A percentile compares a stretch with the other conserved stretches of the same genome.
Conservation (phyloP, 1,284 basidiomycete species). For the Athelia sp. region DNA sequence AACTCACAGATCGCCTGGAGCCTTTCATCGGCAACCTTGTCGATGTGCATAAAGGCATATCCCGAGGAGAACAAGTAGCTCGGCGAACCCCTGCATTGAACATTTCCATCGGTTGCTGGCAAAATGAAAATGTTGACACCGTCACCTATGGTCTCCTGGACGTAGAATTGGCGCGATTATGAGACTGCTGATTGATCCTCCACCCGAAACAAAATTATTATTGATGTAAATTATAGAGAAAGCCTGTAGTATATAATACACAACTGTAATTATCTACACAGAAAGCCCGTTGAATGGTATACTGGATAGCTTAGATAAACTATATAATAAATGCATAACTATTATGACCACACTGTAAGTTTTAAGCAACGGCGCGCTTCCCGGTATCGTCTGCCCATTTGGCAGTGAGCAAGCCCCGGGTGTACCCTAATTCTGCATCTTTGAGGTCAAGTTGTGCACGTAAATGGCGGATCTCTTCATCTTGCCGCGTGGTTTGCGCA, state of each 20-base stretch:
- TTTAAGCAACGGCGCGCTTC: background rate
- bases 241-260: too few species aligned
- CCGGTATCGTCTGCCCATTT: slow-evolving; percentile 1
- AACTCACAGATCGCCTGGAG: slow-evolving; percentile 33
- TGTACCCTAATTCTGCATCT: background rate
- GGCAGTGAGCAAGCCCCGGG: background rate
- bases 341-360: too few species aligned
- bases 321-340: too few species aligned
- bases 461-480: background rate
- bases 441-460: background rate
- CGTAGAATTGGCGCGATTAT: background rate
- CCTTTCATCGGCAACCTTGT: slow-evolving; percentile 40
- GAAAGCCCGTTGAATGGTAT: too few species aligned
- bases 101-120: slow-evolving; percentile 27
- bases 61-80: slow-evolving; percentile 3
- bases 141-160: background rate
- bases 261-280: too few species aligned
- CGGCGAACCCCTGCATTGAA: slow-evolving; percentile 29
- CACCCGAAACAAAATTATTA: background rate
- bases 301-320: too few species aligned
- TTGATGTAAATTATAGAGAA: background rate
- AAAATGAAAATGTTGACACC: background rate
- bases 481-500: background rate
- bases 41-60: background rate
- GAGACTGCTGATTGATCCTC: background rate